Conservation (phyloP, 2,329 filamentous ascomycete genomes). For the Emergomyces pasteurianus region DNA sequence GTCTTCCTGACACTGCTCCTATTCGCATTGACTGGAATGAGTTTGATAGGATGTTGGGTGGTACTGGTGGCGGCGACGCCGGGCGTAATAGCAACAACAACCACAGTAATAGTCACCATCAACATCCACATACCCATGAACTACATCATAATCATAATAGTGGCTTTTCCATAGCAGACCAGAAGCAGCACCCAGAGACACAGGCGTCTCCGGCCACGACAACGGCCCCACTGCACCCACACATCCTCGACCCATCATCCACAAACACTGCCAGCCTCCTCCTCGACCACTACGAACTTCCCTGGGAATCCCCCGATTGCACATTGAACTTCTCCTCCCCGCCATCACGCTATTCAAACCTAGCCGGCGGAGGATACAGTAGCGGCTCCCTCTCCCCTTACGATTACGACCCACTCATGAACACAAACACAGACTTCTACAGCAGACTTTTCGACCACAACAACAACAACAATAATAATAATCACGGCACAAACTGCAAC, state of each 20-base stretch:
- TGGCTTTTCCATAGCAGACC: not conserved
- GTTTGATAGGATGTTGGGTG: constrained; percentile 24
- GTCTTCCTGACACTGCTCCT: not conserved
- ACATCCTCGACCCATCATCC: not conserved
- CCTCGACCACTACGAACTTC: not conserved
- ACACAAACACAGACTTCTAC: not conserved
- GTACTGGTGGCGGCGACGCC: constrained; percentile 6
- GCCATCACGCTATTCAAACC: not conserved
- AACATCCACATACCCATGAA: constrained; percentile 3
- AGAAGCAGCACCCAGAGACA: not conserved
- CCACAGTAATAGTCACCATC: constrained; percentile 7
- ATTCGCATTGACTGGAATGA: constrained; percentile 23
- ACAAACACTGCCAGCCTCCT: not conserved
- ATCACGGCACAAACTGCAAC: not conserved
- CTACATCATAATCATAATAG: constrained; percentile 5
- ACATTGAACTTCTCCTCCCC: not conserved
- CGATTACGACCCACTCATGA: not conserved
- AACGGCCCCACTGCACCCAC: not conserved
- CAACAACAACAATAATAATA: not conserved
- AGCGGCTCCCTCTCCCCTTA: not conserved
- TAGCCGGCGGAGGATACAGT: not conserved
- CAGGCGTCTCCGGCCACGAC: not conserved
- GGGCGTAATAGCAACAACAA: not conserved
- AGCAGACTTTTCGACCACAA: not conserved
- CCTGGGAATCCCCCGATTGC: not conserved